Percentiles rank a stretch among this genome's conserved stretches.
Conservation (phyloP, 192 early-diverging fungal species). For the Bifiguratus adelaidae region DNA sequence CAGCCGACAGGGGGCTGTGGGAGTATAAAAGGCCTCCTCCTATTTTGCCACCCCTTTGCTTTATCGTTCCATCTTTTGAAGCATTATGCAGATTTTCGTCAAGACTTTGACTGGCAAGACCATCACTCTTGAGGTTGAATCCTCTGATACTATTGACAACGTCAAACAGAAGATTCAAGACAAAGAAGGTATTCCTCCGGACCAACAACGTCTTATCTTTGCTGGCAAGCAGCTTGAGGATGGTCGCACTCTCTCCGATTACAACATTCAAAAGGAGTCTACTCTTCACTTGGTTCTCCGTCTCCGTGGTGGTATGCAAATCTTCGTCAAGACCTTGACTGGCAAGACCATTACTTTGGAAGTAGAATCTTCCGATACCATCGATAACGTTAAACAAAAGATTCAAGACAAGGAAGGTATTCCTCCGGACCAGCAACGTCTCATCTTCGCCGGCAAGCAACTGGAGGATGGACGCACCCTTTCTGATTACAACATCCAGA, state of each 20-base stretch:
- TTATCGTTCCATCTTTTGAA: too few relatives aligned
- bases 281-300: slow-evolving; percentile 64
- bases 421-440: slow-evolving; percentile 74
- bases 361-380: slow-evolving; percentile 64
- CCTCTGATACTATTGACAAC: slow-evolving; percentile 68
- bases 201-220: slow-evolving; percentile 74
- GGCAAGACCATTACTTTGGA: slow-evolving; percentile 97
- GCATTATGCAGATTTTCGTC: slow-evolving; percentile 65
- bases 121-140: slow-evolving; percentile 66
- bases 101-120: slow-evolving; percentile 74
- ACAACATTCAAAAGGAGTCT: slow-evolving; percentile 72
- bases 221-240: slow-evolving; percentile 74
- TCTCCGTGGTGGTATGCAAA: slow-evolving; percentile 62
- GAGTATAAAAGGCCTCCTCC: too few relatives aligned
- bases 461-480: slow-evolving; percentile 67
- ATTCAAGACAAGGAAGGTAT: slow-evolving; percentile 86
- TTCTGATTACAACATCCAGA: slow-evolving; percentile 76
- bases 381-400: slow-evolving; percentile 73
- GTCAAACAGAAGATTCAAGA: slow-evolving; percentile 77
- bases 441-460: slow-evolving; percentile 79
- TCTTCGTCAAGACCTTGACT: slow-evolving; percentile 80
- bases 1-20: too few relatives aligned
- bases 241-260: slow-evolving; percentile 56
- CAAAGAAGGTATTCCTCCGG: slow-evolving; percentile 70
- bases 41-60: too few relatives aligned